Percentiles rank a stretch among this genome's conserved stretches.
These are phyloP conservation scores for Hortaea werneckii DNA, from an alignment of 2,329 filamentous ascomycete genomes.

Conservation along the genomic window DNA sequence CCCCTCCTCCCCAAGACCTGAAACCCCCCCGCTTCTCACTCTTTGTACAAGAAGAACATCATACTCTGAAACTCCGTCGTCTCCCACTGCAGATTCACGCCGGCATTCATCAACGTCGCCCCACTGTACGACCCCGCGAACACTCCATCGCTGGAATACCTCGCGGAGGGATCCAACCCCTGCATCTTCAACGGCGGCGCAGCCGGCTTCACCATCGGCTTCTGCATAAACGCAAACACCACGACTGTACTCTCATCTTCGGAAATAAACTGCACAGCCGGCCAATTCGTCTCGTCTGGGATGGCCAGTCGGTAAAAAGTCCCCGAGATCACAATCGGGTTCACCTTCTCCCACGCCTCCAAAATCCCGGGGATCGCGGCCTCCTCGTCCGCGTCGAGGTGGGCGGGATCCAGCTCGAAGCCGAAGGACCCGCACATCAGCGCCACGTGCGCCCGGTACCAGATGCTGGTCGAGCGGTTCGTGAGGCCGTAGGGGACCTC, in stretches of 20 bases:
- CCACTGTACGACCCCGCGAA: slow-evolving; percentile 46
- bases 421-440: slow-evolving; percentile 61
- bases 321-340: slow-evolving; percentile 49
- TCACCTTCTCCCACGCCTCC: slow-evolving; percentile 44
- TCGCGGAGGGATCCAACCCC: slow-evolving; percentile 45
- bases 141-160: slow-evolving; percentile 39
- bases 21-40: background rate
- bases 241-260: slow-evolving; percentile 41
- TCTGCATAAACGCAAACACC: slow-evolving; percentile 52
- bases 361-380: slow-evolving; percentile 46
- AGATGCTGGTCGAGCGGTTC: slow-evolving; percentile 44
- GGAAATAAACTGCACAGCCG: slow-evolving; percentile 50
- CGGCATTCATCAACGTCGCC: slow-evolving; percentile 52
- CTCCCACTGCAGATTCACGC: slow-evolving; percentile 44
- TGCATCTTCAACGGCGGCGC: slow-evolving; percentile 45
- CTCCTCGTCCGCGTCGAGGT: slow-evolving; percentile 43
- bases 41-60: slow-evolving; percentile 45
- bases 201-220: slow-evolving; percentile 43
- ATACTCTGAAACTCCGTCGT: slow-evolving; percentile 47
- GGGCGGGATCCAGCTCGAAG: slow-evolving; percentile 50
- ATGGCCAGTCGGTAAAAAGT: slow-evolving; percentile 50
- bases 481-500: slow-evolving; percentile 51
- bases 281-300: slow-evolving; percentile 52
- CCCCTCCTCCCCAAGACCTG: no score
- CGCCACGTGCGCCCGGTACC: slow-evolving; percentile 55